These are phyloP conservation scores for Alternaria panax DNA, from an alignment of 2,329 filamentous ascomycete species.

Conservation along the genomic window DNA sequence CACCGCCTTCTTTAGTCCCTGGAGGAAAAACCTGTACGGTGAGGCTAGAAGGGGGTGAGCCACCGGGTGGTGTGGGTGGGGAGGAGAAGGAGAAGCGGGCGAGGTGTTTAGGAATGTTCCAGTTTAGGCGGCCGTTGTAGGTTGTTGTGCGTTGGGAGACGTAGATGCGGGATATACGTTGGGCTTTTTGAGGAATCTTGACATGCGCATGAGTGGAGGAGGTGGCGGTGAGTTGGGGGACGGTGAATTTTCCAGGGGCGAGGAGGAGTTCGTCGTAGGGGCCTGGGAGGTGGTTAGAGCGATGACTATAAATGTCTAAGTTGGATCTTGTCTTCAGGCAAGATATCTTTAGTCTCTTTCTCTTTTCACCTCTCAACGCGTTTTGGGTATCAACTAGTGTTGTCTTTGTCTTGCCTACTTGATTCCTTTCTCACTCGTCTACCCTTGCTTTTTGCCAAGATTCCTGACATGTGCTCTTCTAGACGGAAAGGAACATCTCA, in stretches of 20 bases:
- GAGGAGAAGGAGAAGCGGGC: slow-evolving; percentile 45
- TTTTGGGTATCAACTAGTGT: neutral
- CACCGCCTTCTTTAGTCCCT: slow-evolving; percentile 30
- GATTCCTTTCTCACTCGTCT: neutral
- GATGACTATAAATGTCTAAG: neutral
- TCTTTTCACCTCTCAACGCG: neutral
- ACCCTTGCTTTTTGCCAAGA: neutral
- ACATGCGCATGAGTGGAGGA: neutral
- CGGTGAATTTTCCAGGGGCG: slow-evolving; percentile 40
- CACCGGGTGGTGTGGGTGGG: slow-evolving; percentile 23
- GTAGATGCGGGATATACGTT: slow-evolving; percentile 43
- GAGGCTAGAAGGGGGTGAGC: slow-evolving; percentile 25
- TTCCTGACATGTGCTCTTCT: neutral
- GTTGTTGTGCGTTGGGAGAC: slow-evolving; percentile 43
- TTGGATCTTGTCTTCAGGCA: neutral
- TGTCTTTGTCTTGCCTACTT: neutral
- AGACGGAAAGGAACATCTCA: slow-evolving; percentile 3
- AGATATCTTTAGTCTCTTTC: neutral
- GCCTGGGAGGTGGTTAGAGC: slow-evolving; percentile 22
- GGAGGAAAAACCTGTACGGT: slow-evolving; percentile 39
- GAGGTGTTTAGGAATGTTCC: slow-evolving; percentile 48
- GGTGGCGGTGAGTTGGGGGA: slow-evolving; percentile 23
- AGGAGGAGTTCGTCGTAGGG: slow-evolving; percentile 45
- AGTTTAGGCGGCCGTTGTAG: slow-evolving; percentile 46
- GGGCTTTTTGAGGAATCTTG: slow-evolving; percentile 35